Evolutionary conservation across 768 basidiomycete species (phyloP).

Genomic region (Mrakia gelida): DNA sequence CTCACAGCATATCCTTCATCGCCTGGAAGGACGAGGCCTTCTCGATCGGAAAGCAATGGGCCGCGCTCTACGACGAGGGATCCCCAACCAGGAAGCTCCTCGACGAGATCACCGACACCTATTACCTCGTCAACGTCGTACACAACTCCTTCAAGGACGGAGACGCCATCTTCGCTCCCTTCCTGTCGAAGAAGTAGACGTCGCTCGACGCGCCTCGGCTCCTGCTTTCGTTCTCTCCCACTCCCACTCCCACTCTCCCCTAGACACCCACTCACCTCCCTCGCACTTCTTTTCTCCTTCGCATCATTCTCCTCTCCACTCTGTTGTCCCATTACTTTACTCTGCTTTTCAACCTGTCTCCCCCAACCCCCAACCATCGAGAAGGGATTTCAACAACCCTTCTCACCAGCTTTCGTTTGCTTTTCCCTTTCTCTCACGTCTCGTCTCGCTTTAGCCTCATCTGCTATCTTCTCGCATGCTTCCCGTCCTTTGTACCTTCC

Average conservation of each 20-base stretch:
- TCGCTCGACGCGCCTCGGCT: too few relatives aligned
- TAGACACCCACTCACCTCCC: not conserved
- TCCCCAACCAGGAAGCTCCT: slow-evolving; percentile 73
- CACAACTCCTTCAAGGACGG: slow-evolving; percentile 90
- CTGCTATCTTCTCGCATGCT: slow-evolving; percentile 6
- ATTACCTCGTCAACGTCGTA: slow-evolving; percentile 87
- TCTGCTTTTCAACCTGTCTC: too few relatives aligned
- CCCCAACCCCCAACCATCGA: too few relatives aligned
- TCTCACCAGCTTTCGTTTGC: too few relatives aligned
- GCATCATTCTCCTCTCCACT: not conserved
- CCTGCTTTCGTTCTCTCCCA: not conserved
- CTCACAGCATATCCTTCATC: slow-evolving; percentile 47
- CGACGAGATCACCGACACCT: slow-evolving; percentile 69
- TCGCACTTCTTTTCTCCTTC: too few relatives aligned
- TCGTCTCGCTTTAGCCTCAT: too few relatives aligned
- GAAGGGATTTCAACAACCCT: slow-evolving; percentile 3
- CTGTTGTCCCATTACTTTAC: too few relatives aligned
- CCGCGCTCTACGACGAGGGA: slow-evolving; percentile 71
- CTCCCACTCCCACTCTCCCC: not conserved
- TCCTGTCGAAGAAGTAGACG: slow-evolving; percentile 44
- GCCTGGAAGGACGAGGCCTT: slow-evolving; percentile 77
- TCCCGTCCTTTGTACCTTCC: not conserved
- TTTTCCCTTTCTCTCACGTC: too few relatives aligned
- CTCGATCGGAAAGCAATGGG: slow-evolving; percentile 88
- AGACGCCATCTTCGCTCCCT: slow-evolving; percentile 79